Evolutionary conservation across 192 early-diverging fungal genomes (phyloP), one percentile per base, ranked within the genome.

Genomic region (Coemansia sp.): DNA sequence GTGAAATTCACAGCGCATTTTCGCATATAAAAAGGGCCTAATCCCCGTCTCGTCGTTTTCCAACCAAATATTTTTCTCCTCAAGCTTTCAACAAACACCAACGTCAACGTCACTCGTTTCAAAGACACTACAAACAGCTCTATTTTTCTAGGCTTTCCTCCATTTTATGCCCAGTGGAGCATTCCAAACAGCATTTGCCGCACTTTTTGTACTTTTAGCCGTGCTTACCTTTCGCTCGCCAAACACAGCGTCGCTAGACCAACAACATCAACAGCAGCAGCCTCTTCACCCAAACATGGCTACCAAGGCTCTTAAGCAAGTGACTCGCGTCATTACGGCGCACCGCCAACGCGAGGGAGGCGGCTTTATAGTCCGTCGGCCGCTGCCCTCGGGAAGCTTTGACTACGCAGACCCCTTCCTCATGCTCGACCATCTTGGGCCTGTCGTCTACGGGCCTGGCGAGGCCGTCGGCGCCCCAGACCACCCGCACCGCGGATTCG

Each of bases 401-500:
- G 82, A 88, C 48, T 88, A 91, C 59, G 85, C 94, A 45, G 95
- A 97, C 69, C 95, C 95, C 5, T 96, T 98, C 83, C 81, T 96
- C 41, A 89, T 96, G 88, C 86, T 96, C 40, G 95, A 98, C 74
- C 81, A 85, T 54, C 65, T 83, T 63, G 84, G 84, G n/a, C 84
- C 84, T 1, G 73, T 68, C 38, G n/a, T 70, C 63, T 87, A 87
- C 42, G 78, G 58, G 11, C 87, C 87, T 1, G 81, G 84, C 53
- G 85, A 86, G 67, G 86, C 84, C 5, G 75, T 83, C n/a, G 87
- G 86, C 39, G 85, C 80, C 43, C 90, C 90, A 0, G 87, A 92
- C 45, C 92, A 92, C 51, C 92, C 91, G 14, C 91, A 94, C 58
- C 87, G 93, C 41, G 93, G 92, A 14, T 92, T 94, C 51, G 89